These are phyloP conservation scores for Areca catechu DNA, from an alignment of 176 grass and related monocot species.

Conservation along the genomic window DNA sequence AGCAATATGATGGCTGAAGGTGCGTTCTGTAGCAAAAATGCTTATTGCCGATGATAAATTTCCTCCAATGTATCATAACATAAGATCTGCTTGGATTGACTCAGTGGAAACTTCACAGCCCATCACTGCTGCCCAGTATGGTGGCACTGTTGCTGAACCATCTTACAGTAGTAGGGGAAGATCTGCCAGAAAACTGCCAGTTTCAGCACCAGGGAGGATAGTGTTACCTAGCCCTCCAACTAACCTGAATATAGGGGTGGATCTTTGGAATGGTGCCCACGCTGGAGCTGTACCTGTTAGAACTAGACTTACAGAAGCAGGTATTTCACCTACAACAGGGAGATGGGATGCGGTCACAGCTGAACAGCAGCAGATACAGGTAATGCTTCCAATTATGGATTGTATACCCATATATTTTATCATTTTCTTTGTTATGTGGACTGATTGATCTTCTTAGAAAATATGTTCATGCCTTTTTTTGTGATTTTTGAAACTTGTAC, in stretches of 20 bases:
- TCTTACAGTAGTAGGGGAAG: slow-evolving; percentile 39
- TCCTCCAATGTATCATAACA: background rate
- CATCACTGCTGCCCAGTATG: slow-evolving; percentile 22
- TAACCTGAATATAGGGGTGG: slow-evolving; percentile 77
- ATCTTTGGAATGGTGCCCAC: slow-evolving; percentile 66
- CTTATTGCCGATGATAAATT: background rate
- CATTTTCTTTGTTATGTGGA: background rate
- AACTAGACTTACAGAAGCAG: slow-evolving; percentile 29
- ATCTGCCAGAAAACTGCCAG: slow-evolving; percentile 80
- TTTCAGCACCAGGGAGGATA: slow-evolving; percentile 78
- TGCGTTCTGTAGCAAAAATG: slow-evolving; percentile 5
- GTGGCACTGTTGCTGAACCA: slow-evolving; percentile 31
- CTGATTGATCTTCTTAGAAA: no score
- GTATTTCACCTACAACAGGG: slow-evolving; percentile 22
- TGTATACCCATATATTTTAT: background rate
- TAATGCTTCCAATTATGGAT: background rate
- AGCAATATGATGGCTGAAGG: slow-evolving; percentile 50
- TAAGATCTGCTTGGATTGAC: slow-evolving; percentile 13
- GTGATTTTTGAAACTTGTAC: no score
- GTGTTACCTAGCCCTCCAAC: slow-evolving; percentile 47
- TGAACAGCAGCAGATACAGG: slow-evolving; percentile 2
- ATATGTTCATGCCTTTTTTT: no score
- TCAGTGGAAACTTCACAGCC: slow-evolving; percentile 44
- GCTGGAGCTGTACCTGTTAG: slow-evolving; percentile 36
- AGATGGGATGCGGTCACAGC: slow-evolving; percentile 16